phyloP scores from a whole-genome alignment of 305 asterid genomes.

The Ruellia speciosa region DNA sequence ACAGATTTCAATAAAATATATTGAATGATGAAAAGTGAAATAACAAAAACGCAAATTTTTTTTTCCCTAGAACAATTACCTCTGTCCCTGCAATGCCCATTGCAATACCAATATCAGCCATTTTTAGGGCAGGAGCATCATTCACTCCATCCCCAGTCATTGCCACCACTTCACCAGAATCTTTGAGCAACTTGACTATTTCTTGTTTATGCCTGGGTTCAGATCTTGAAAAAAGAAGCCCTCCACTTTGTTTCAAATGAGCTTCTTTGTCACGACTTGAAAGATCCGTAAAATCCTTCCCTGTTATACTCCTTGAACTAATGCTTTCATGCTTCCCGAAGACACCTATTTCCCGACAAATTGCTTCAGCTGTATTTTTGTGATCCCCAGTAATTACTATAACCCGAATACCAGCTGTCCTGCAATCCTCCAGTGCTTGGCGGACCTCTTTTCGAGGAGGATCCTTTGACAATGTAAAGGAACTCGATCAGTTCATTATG shows the following conservation, averaged over 20 bases:
- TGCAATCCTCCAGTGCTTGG: constrained; percentile 69
- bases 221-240: constrained; percentile 78
- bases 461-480: constrained; percentile 34
- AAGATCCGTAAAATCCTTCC: constrained; percentile 57
- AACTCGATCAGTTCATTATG: neutral
- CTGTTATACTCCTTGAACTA: constrained; percentile 56
- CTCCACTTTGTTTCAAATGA: constrained; percentile 54
- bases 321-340: constrained; percentile 55
- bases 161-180: constrained; percentile 73
- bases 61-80: constrained; percentile 25
- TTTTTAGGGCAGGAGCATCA: constrained; percentile 78
- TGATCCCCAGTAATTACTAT: constrained; percentile 83
- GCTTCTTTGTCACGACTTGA: constrained; percentile 32
- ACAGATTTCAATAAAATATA: neutral
- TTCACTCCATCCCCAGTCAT: constrained; percentile 92
- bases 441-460: constrained; percentile 87
- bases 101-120: constrained; percentile 81
- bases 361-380: constrained; percentile 75
- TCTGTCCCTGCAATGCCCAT: constrained; percentile 86
- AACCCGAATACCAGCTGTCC: constrained; percentile 70
- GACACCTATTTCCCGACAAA: constrained; percentile 77
- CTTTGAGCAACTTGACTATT: constrained; percentile 73
- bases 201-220: constrained; percentile 84
- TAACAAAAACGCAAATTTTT: neutral
- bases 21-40: too few relatives aligned